Evolutionary conservation across 2,329 filamentous ascomycete species (phyloP).

Genomic region (Colletotrichum endophyticum): DNA sequence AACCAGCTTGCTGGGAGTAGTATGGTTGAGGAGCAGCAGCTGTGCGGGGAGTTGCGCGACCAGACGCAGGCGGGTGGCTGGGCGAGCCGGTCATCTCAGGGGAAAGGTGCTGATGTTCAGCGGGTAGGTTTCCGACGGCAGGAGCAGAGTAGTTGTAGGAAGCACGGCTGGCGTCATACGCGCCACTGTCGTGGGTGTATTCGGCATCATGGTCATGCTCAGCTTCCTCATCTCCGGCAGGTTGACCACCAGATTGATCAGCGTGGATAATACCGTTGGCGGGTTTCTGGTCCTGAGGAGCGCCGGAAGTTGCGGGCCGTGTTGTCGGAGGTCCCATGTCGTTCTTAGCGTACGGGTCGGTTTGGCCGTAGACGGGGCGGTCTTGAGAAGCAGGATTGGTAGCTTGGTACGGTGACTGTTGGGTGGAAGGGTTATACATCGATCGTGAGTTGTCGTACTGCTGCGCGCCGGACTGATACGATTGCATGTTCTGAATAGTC

Average conservation of each 20-base stretch:
- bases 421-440: slow-evolving; percentile 76
- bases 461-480: slow-evolving; percentile 73
- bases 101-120: slow-evolving; percentile 77
- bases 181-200: slow-evolving; percentile 83
- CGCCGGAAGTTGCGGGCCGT: slow-evolving; percentile 61
- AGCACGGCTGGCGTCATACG: slow-evolving; percentile 74
- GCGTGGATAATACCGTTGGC: slow-evolving; percentile 70
- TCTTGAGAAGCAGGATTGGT: slow-evolving; percentile 65
- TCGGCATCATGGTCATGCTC: slow-evolving; percentile 80
- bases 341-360: slow-evolving; percentile 75
- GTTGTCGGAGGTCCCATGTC: slow-evolving; percentile 86
- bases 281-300: slow-evolving; percentile 66
- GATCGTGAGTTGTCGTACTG: slow-evolving; percentile 78
- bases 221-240: slow-evolving; percentile 67
- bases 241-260: slow-evolving; percentile 55
- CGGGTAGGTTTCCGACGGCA: slow-evolving; percentile 68
- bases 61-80: slow-evolving; percentile 78
- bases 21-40: slow-evolving; percentile 73
- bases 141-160: slow-evolving; percentile 81
- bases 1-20: slow-evolving; percentile 72
- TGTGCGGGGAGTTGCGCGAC: slow-evolving; percentile 84
- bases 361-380: slow-evolving; percentile 69
- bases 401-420: slow-evolving; percentile 75
- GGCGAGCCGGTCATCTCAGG: slow-evolving; percentile 86
- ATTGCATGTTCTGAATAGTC: slow-evolving; percentile 77